Evolutionary conservation across 1,284 basidiomycete species (phyloP).

Genomic region (Rhodofomes roseus): DNA sequence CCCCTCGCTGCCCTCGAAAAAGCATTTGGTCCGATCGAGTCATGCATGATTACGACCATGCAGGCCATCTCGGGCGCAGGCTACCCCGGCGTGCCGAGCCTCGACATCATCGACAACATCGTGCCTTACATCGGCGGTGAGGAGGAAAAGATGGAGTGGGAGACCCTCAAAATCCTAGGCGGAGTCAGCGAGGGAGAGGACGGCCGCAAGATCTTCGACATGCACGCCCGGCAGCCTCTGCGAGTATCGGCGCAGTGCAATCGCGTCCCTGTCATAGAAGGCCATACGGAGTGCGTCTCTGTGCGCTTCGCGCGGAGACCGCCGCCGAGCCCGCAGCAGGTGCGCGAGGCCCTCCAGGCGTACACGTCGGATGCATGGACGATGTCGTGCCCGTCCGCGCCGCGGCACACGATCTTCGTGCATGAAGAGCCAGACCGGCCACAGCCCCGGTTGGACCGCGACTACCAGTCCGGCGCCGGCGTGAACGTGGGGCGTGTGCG

Average conservation of each 20-base stretch:
- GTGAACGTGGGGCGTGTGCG: slow-evolving; percentile 91
- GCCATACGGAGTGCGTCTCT: slow-evolving; percentile 90
- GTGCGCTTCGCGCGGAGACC: slow-evolving; percentile 82
- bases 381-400: slow-evolving; percentile 85
- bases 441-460: slow-evolving; percentile 90
- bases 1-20: slow-evolving; percentile 91
- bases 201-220: slow-evolving; percentile 70
- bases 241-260: slow-evolving; percentile 76
- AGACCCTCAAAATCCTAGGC: slow-evolving; percentile 95
- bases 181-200: slow-evolving; percentile 58
- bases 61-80: slow-evolving; percentile 98
- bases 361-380: slow-evolving; percentile 81
- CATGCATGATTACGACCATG: slow-evolving; percentile 90
- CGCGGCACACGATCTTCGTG: slow-evolving; percentile 83
- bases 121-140: slow-evolving; percentile 94
- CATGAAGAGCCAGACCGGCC: slow-evolving; percentile 94
- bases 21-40: slow-evolving; percentile 90
- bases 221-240: slow-evolving; percentile 78
- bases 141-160: slow-evolving; percentile 99
- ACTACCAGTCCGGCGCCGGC: slow-evolving; percentile 89
- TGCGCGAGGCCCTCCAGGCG: slow-evolving; percentile 74
- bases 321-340: slow-evolving; percentile 84
- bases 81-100: slow-evolving; percentile 88
- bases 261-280: slow-evolving; percentile 75
- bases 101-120: slow-evolving; percentile 97